Evolutionary conservation across 228 moss, liverwort and hornwort genomes (phyloP), one percentile per base, ranked within the genome.

Genomic region (Sphagnum fallax): DNA sequence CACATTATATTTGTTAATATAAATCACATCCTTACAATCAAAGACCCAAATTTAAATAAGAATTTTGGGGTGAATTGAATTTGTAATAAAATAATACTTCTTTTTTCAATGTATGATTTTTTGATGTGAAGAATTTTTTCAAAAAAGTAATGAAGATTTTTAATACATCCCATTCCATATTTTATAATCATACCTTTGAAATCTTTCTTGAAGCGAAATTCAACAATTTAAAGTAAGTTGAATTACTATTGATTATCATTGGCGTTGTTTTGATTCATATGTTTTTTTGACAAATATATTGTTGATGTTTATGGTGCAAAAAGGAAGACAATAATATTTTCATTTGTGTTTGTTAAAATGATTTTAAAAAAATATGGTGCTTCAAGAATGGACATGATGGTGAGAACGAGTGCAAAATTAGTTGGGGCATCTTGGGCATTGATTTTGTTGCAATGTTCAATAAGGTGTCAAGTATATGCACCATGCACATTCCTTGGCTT

Each of bases 351-450:
- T 69, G 77, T 89, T n/a, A 83, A 70, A 14, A 83, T 88, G 18
- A 60, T 92, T 4, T 82, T 90, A 65, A 80, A 67, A 62, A 70
- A 77, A 15, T 92, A 82, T 57, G 67, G 82, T 16, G 32, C 14
- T 49, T 66, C 50, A 69, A 52, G 6, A 53, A 50, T 9, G 16
- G 60, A 32, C 71, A 70, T 65, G 63, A 52, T 32, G 74, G 76
- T 68, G 66, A 70, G 14, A 16, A 63, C 5, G 65, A 62, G 5
- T 72, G 55, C 15, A 68, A 51, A 47, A 66, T 92, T 49, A 76
- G 92, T 66, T 92, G 92, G 92, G 81, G 79, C 47, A 75, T 72
- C 16, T 61, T 95, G 61, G 95, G 92, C 8, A 63, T 84, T 12
- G 80, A 71, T 51, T 70, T 78, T 14, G 72, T 77, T 65, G 76